A percentile compares a stretch with the other conserved stretches of the same genome.
Evolutionary conservation across 345 rosid genomes (phyloP).

Genomic region (Chamaenerion angustifolium): DNA sequence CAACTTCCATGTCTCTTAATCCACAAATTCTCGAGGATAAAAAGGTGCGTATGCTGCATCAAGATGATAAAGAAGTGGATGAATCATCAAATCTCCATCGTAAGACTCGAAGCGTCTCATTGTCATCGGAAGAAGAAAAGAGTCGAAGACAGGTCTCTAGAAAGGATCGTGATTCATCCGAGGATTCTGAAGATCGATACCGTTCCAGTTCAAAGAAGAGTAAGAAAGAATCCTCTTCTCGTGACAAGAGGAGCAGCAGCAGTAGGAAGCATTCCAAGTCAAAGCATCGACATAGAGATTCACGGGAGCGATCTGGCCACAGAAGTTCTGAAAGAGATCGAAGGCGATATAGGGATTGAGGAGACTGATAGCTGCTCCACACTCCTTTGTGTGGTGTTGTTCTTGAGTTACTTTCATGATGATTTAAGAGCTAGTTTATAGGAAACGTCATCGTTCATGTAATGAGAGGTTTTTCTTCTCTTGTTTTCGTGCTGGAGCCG

Average conservation of each 20-base stretch:
- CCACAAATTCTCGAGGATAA: conserved; percentile 2
- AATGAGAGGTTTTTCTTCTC: too few species aligned
- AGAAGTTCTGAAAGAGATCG: neutral
- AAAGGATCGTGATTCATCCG: conserved; percentile 27
- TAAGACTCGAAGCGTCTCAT: conserved; percentile 16
- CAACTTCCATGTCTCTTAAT: neutral
- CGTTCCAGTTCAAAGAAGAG: conserved; percentile 46
- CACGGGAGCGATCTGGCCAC: conserved; percentile 23
- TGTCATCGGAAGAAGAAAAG: conserved; percentile 46
- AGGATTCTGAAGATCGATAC: conserved; percentile 26
- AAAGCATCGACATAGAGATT: conserved; percentile 32
- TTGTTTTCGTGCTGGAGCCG: too few species aligned
- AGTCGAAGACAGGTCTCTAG: conserved; percentile 17
- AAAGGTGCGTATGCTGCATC: conserved; percentile 6
- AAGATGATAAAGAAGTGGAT: conserved; percentile 22
- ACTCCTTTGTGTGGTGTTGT: too few species aligned
- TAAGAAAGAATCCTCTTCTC: conserved; percentile 34
- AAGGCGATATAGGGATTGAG: neutral
- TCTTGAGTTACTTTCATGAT: too few species aligned
- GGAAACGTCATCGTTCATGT: too few species aligned
- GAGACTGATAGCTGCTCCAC: neutral
- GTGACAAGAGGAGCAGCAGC: conserved; percentile 53
- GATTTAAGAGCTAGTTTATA: too few species aligned
- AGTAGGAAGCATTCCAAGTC: conserved; percentile 44
- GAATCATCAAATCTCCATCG: conserved; percentile 9